These are phyloP conservation scores for Rhodomyrtus tomentosa DNA, from an alignment of 345 rosid genomes.

Conservation along the genomic window DNA sequence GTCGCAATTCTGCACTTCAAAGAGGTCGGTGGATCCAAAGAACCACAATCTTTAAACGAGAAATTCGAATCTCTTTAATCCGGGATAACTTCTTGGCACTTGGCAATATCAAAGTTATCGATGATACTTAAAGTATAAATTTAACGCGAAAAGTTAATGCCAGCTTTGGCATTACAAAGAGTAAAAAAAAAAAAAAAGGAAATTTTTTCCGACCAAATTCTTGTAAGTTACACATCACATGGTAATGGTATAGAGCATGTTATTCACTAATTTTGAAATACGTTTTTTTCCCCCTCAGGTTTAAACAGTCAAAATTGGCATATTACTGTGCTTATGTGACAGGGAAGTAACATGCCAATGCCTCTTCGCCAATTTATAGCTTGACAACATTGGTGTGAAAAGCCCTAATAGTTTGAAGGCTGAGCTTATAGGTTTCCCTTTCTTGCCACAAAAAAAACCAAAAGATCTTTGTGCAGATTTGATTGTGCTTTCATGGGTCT, in stretches of 20 bases:
- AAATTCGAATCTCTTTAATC: background rate
- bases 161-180: no score
- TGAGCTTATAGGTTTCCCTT: background rate
- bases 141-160: no score
- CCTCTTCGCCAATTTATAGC: background rate
- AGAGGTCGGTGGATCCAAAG: background rate
- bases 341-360: background rate
- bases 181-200: background rate
- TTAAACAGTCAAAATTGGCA: background rate
- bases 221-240: background rate
- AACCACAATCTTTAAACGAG: background rate
- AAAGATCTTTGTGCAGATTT: slow-evolving; percentile 5
- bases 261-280: background rate
- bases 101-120: no score
- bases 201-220: background rate
- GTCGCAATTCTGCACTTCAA: background rate
- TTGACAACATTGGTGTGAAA: background rate
- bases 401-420: background rate
- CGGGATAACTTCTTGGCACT: no score
- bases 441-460: background rate
- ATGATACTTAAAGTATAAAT: no score
- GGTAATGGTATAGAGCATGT: background rate
- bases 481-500: slow-evolving; percentile 10
- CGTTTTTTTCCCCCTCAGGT: background rate
- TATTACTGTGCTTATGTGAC: background rate